Percentiles rank a stretch among this genome's conserved stretches.
These are phyloP conservation scores for Mucor irregularis DNA, from an alignment of 371 early-diverging fungal species.

Conservation along the genomic window DNA sequence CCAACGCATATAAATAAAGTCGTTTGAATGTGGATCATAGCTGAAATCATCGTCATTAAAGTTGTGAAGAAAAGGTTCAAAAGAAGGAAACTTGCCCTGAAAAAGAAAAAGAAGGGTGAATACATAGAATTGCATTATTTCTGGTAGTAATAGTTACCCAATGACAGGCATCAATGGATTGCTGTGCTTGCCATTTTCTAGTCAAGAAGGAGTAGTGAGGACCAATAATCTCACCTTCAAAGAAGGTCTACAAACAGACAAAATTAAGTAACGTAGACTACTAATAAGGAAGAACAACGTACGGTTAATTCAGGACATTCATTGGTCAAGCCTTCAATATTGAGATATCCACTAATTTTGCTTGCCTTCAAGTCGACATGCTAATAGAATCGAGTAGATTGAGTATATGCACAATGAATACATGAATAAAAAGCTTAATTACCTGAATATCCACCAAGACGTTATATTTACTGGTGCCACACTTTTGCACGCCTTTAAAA, in stretches of 20 bases:
- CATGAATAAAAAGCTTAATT: slow-evolving; percentile 8
- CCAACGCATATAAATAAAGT: slow-evolving; percentile 94
- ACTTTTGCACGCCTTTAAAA: slow-evolving; percentile 74
- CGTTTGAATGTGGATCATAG: slow-evolving; percentile 64
- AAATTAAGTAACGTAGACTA: not conserved
- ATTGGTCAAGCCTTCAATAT: slow-evolving; percentile 78
- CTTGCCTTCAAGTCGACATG: slow-evolving; percentile 76
- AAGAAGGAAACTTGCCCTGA: slow-evolving; percentile 69
- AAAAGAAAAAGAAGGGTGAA: not conserved
- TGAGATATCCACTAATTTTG: slow-evolving; percentile 77
- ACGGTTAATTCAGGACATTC: slow-evolving; percentile 62
- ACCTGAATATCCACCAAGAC: slow-evolving; percentile 81
- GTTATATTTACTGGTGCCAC: slow-evolving; percentile 66
- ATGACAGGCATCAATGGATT: slow-evolving; percentile 71
- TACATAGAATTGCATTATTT: not conserved
- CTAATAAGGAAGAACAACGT: not conserved
- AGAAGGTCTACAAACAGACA: slow-evolving; percentile 71
- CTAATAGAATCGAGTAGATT: slow-evolving; percentile 32
- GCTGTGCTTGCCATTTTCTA: slow-evolving; percentile 86
- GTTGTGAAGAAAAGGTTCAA: slow-evolving; percentile 53
- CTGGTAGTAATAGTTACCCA: slow-evolving; percentile 61
- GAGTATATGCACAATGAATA: not conserved
- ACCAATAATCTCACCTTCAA: slow-evolving; percentile 86
- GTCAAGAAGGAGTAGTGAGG: slow-evolving; percentile 78
- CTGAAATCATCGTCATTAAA: slow-evolving; percentile 73